These are phyloP conservation scores for Macrocybe sp. DNA, from an alignment of 1,284 basidiomycete species.

Conservation along the genomic window DNA sequence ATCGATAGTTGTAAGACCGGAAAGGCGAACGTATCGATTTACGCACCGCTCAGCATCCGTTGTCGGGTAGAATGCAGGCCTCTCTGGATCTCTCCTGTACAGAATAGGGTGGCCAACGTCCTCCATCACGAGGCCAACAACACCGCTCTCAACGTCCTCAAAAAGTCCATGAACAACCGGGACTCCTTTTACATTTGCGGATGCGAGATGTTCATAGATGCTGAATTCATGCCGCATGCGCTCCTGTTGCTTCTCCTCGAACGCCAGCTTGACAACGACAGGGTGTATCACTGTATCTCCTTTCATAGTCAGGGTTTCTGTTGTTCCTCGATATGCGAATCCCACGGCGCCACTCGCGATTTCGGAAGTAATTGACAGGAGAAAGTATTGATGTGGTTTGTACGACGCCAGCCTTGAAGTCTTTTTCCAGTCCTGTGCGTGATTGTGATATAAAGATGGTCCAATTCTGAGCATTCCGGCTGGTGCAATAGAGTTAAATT, in stretches of 20 bases:
- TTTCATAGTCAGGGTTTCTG: not conserved
- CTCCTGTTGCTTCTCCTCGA: not conserved
- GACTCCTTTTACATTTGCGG: conserved; percentile 4
- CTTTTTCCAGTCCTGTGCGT: no score
- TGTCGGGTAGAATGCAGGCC: no score
- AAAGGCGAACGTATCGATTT: no score
- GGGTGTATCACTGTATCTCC: not conserved
- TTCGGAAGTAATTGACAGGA: not conserved
- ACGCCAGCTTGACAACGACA: not conserved
- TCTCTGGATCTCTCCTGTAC: no score
- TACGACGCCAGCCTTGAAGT: not conserved
- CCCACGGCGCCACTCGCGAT: not conserved
- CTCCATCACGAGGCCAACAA: conserved; percentile 9
- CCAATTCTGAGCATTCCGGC: not conserved
- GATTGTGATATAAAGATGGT: not conserved
- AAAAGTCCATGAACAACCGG: conserved; percentile 11
- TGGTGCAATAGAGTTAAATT: not conserved
- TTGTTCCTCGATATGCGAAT: not conserved
- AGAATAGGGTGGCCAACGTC: conserved; percentile 1
- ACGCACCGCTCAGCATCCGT: no score
- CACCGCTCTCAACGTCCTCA: conserved; percentile 6
- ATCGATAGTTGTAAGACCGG: no score
- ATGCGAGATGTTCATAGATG: conserved; percentile 4
- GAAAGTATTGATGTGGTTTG: not conserved
- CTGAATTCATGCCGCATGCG: conserved; percentile 6